Evolutionary conservation across 225 moss, liverwort and hornwort genomes (phyloP).

Genomic region (Sphagnum tenellum): DNA sequence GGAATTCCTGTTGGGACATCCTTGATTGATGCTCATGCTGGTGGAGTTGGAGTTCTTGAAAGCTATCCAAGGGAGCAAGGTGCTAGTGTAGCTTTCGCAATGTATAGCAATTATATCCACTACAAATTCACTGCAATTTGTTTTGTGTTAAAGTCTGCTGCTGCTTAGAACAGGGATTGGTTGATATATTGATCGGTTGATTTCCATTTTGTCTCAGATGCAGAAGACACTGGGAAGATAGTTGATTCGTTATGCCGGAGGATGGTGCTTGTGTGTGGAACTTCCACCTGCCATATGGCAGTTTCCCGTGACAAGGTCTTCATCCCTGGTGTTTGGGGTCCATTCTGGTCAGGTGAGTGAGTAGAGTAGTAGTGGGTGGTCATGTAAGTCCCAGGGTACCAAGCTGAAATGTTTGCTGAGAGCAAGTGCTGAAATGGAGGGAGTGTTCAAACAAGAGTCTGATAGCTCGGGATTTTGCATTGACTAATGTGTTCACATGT

Average conservation of each 20-base stretch:
- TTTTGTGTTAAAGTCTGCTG: too few species aligned
- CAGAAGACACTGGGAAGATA: constrained; percentile 17
- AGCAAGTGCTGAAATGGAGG: too few species aligned
- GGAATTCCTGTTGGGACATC: constrained; percentile 88
- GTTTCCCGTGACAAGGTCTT: constrained; percentile 77
- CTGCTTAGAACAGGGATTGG: too few species aligned
- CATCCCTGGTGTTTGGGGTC: constrained; percentile 99
- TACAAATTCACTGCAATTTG: too few species aligned
- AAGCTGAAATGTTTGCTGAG: too few species aligned
- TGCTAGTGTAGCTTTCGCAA: not conserved
- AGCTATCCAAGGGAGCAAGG: constrained; percentile 57
- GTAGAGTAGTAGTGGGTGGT: too few species aligned
- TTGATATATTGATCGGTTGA: too few species aligned
- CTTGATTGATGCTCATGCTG: constrained; percentile 94
- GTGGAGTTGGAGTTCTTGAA: constrained; percentile 91
- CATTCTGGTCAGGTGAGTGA: constrained; percentile 98
- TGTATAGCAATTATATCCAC: too few species aligned
- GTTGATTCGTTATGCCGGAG: constrained; percentile 69
- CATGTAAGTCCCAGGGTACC: too few species aligned
- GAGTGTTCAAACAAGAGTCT: too few species aligned
- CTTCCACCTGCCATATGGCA: constrained; percentile 97
- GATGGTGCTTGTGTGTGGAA: constrained; percentile 96
- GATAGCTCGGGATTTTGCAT: too few species aligned
- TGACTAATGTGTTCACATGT: too few species aligned
- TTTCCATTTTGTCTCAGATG: not conserved